Conservation (phyloP, 495 filamentous ascomycete species). For the Rhypophila decipiens region DNA sequence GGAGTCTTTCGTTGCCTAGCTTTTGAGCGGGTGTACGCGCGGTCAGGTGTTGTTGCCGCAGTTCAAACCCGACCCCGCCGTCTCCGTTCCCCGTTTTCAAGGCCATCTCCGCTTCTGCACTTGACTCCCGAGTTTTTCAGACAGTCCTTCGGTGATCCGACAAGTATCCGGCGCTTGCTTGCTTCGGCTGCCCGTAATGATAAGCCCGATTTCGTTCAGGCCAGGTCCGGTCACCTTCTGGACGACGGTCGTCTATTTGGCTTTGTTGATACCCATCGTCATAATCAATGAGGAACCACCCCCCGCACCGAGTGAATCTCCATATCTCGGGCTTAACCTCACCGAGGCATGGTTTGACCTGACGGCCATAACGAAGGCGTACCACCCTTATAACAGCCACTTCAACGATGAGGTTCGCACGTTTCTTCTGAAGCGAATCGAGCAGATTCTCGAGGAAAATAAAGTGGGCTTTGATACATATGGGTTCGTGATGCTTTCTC, state of each 20-base stretch:
- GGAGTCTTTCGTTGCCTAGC: too few relatives aligned
- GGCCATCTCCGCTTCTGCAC: too few relatives aligned
- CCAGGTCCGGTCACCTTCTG: slow-evolving; percentile 67
- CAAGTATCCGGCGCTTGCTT: background rate
- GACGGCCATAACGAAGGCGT: slow-evolving; percentile 61
- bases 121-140: background rate
- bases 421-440: slow-evolving; percentile 68
- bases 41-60: background rate
- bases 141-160: background rate
- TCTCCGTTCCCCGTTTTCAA: too few relatives aligned
- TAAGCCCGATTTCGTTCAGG: slow-evolving; percentile 46
- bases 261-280: slow-evolving; percentile 62
- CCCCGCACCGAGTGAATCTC: slow-evolving; percentile 46
- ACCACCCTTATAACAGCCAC: slow-evolving; percentile 83
- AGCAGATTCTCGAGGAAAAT: slow-evolving; percentile 58
- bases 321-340: slow-evolving; percentile 52
- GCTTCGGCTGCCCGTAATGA: slow-evolving; percentile 12
- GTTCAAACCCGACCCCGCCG: background rate
- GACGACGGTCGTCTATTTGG: slow-evolving; percentile 62
- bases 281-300: slow-evolving; percentile 72
- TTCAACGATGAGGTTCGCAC: slow-evolving; percentile 73
- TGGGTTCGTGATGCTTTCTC: slow-evolving; percentile 16
- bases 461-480: slow-evolving; percentile 28
- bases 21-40: too few relatives aligned
- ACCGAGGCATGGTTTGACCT: slow-evolving; percentile 85